These are phyloP conservation scores for Thielaviopsis euricoi DNA, from an alignment of 2,329 filamentous ascomycete genomes.

Conservation along the genomic window DNA sequence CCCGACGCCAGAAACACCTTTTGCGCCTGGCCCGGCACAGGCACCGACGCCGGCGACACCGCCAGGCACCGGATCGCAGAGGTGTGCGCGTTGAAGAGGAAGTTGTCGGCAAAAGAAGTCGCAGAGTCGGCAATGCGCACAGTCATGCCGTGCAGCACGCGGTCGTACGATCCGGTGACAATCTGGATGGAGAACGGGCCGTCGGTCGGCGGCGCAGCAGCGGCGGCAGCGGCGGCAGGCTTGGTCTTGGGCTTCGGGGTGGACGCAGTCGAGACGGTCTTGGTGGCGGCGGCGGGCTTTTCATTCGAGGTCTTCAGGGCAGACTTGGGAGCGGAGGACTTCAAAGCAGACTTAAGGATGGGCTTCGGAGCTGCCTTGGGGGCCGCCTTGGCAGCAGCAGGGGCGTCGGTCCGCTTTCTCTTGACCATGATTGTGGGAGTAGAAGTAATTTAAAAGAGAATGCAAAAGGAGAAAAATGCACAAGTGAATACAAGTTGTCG, in stretches of 20 bases:
- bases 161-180: conserved; percentile 84
- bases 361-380: conserved; percentile 1
- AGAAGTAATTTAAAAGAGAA: conserved; percentile 1
- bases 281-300: background rate
- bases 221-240: conserved; percentile 13
- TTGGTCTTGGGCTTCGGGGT: conserved; percentile 11
- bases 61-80: conserved; percentile 83
- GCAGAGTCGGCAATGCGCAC: conserved; percentile 38
- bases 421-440: conserved; percentile 27
- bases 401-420: conserved; percentile 28
- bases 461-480: background rate
- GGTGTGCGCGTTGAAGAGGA: conserved; percentile 85
- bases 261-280: background rate
- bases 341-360: background rate
- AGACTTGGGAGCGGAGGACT: background rate
- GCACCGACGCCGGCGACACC: conserved; percentile 57
- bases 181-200: conserved; percentile 56
- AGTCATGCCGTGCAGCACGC: conserved; percentile 76
- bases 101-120: conserved; percentile 71
- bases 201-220: conserved; percentile 6
- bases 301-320: background rate
- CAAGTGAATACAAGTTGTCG: background rate
- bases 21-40: conserved; percentile 44
- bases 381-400: conserved; percentile 16
- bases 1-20: conserved; percentile 84